phyloP scores from a whole-genome alignment of 2,329 filamentous ascomycete species.

The Fusarium armeniacum region DNA sequence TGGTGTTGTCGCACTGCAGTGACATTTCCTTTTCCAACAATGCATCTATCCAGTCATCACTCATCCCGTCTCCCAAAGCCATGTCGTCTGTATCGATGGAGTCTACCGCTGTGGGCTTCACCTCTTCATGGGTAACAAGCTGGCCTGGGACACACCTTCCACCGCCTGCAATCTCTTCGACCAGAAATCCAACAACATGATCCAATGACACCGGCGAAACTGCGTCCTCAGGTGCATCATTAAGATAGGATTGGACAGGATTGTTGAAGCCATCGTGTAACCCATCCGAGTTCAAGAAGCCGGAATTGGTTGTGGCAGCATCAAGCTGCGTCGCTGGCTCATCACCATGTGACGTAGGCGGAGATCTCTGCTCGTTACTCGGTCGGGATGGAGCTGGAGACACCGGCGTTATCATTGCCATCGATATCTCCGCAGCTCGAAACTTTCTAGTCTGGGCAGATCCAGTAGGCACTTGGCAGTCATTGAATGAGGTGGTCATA shows the following conservation, averaged over 20 bases:
- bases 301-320: background rate
- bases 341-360: background rate
- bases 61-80: background rate
- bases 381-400: background rate
- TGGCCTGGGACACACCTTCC: background rate
- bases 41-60: slow-evolving; percentile 4
- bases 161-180: background rate
- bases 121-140: background rate
- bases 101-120: background rate
- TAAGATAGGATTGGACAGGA: background rate
- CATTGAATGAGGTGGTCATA: background rate
- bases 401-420: background rate
- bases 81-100: background rate
- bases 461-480: background rate
- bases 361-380: background rate
- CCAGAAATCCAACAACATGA: background rate
- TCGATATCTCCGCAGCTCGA: background rate
- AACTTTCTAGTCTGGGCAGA: background rate
- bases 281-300: background rate
- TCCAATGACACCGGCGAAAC: background rate
- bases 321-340: background rate
- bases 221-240: background rate
- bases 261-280: background rate
- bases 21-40: background rate
- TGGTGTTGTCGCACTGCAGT: background rate